A percentile compares a stretch with the other conserved stretches of the same genome.
phyloP scores from a whole-genome alignment of 208 protist genomes.

The Leishmania mexicana region DNA sequence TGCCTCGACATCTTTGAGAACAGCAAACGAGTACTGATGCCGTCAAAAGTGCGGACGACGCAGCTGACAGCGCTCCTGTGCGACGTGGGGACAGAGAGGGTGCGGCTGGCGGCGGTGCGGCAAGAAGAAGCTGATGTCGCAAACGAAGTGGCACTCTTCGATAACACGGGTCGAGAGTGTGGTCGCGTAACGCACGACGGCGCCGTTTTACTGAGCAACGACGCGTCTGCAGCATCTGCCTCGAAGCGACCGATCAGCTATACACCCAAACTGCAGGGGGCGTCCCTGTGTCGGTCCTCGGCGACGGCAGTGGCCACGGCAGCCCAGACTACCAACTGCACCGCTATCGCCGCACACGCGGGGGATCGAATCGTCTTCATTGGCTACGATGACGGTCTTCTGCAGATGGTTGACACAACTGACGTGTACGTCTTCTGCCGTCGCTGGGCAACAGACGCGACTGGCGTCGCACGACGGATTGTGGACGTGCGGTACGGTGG shows the following conservation, averaged over 20 bases:
- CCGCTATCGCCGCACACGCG: conserved; percentile 21
- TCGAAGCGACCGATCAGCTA: conserved; percentile 8
- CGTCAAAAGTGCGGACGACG: conserved; percentile 1
- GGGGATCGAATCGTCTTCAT: conserved; percentile 27
- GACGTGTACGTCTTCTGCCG: conserved; percentile 65
- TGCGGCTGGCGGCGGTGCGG: conserved; percentile 21
- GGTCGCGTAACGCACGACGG: conserved; percentile 22
- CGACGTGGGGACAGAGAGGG: conserved; percentile 18
- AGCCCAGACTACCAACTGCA: conserved; percentile 10
- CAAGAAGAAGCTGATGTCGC: background rate
- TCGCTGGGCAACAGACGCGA: conserved; percentile 27
- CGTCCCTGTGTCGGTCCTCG: background rate
- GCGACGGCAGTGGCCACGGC: background rate
- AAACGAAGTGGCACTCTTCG: conserved; percentile 18
- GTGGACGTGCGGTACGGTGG: conserved; percentile 16
- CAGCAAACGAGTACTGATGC: conserved; percentile 21
- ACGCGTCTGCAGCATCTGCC: too few species aligned
- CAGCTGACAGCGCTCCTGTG: conserved; percentile 5
- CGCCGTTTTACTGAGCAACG: background rate
- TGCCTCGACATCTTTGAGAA: conserved; percentile 15
- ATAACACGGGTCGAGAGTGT: conserved; percentile 19
- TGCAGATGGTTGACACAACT: conserved; percentile 82
- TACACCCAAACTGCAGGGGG: background rate
- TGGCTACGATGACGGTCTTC: conserved; percentile 67
- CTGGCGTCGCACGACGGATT: conserved; percentile 10